phyloP scores from a whole-genome alignment of 139 green algal genomes.

The Asterochloris sp. region DNA sequence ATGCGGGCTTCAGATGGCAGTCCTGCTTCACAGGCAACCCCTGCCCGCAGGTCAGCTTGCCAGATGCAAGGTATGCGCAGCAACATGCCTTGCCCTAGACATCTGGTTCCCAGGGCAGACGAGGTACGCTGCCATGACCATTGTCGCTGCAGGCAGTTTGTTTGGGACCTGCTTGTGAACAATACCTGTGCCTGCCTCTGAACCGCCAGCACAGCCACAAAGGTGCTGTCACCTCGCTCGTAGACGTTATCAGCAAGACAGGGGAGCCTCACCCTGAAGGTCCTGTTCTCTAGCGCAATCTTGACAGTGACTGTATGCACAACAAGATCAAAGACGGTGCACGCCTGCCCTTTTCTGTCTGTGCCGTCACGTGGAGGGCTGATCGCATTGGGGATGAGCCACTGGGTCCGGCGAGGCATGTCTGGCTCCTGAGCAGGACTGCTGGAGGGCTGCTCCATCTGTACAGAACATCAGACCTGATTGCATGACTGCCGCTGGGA shows the following conservation, averaged over 20 bases:
- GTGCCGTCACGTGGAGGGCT: slow-evolving; percentile 29
- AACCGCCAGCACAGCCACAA: neutral
- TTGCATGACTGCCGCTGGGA: too few relatives aligned
- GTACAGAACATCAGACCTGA: neutral
- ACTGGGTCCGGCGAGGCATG: neutral
- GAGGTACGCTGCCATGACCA: neutral
- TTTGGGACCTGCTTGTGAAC: neutral
- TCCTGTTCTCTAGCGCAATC: slow-evolving; percentile 16
- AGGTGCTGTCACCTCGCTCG: too few relatives aligned
- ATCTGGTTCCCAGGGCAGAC: neutral
- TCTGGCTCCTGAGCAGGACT: neutral
- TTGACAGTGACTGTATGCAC: slow-evolving; percentile 47
- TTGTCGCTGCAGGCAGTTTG: neutral
- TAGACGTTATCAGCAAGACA: neutral
- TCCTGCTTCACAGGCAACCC: too few relatives aligned
- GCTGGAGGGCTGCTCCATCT: slow-evolving; percentile 9
- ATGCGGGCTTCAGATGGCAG: too few relatives aligned
- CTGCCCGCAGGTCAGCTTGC: too few relatives aligned
- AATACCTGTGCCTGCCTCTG: neutral
- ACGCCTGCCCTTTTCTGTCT: slow-evolving; percentile 37
- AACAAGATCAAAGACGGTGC: slow-evolving; percentile 54
- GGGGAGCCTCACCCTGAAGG: slow-evolving; percentile 29
- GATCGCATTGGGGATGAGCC: slow-evolving; percentile 11
- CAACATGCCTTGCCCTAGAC: too few relatives aligned
- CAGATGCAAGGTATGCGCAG: too few relatives aligned